These are phyloP conservation scores for Peniophora sp. DNA, from an alignment of 1,284 basidiomycete species.

Conservation along the genomic window DNA sequence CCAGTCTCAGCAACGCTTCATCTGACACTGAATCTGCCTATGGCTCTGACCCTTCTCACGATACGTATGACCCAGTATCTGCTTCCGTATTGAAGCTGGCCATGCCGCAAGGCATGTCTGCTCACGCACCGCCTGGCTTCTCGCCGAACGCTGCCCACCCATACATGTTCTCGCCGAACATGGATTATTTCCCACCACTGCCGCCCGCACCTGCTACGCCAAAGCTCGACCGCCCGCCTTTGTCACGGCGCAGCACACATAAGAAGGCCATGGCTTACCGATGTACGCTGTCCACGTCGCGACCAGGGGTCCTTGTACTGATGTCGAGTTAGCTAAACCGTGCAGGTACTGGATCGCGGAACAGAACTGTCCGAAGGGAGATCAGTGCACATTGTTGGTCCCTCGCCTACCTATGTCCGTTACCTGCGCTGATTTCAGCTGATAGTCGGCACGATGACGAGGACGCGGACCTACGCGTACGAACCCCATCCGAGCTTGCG, in stretches of 20 bases:
- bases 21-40: background rate
- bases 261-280: too few relatives aligned
- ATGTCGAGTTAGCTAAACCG: slow-evolving; percentile 43
- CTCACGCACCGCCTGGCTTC: background rate
- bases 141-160: background rate
- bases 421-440: background rate
- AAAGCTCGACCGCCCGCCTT: too few relatives aligned
- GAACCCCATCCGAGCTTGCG: background rate
- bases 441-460: background rate
- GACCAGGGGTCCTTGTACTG: too few relatives aligned
- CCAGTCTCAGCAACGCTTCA: background rate
- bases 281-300: too few relatives aligned
- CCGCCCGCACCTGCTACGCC: too few relatives aligned
- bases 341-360: slow-evolving; percentile 49
- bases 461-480: background rate
- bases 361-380: slow-evolving; percentile 49
- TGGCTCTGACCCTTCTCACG: background rate
- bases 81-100: background rate
- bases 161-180: too few relatives aligned
- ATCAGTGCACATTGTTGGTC: slow-evolving; percentile 61
- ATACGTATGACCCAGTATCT: background rate
- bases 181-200: too few relatives aligned
- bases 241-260: too few relatives aligned
- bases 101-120: background rate
- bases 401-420: background rate